Evolutionary conservation across 306 rosid genomes (phyloP).

Genomic region (Potentilla sterilis): DNA sequence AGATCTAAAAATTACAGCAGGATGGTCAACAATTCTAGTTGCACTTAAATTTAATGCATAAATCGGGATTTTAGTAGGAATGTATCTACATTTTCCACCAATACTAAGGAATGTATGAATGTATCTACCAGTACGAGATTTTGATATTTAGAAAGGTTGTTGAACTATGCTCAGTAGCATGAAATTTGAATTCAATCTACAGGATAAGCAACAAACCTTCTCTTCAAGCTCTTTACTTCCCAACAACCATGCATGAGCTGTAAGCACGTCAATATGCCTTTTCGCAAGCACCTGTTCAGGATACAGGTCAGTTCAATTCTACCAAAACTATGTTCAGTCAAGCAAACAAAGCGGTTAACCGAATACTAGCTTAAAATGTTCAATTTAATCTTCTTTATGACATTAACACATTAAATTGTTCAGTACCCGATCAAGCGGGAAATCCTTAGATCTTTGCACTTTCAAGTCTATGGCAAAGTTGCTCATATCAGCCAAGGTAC

Average conservation of each 20-base stretch:
- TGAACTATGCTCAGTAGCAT: not conserved
- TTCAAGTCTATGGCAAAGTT: slow-evolving; percentile 54
- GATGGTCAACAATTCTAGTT: slow-evolving; percentile 8
- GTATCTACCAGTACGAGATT: not conserved
- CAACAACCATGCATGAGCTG: slow-evolving; percentile 74
- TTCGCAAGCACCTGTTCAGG: slow-evolving; percentile 68
- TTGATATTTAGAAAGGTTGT: not conserved
- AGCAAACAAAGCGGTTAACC: not conserved
- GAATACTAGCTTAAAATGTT: not conserved
- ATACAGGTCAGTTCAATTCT: not conserved
- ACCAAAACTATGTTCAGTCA: not conserved
- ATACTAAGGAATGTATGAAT: not conserved
- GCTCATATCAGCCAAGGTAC: slow-evolving; percentile 73
- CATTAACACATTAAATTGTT: not conserved
- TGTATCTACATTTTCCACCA: not conserved
- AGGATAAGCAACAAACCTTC: slow-evolving; percentile 54
- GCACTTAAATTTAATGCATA: not conserved
- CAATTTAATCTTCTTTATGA: not conserved
- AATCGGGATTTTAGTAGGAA: not conserved
- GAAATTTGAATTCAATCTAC: not conserved
- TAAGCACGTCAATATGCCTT: slow-evolving; percentile 69
- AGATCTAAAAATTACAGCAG: slow-evolving; percentile 45
- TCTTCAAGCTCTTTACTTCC: slow-evolving; percentile 72
- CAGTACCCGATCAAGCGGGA: slow-evolving; percentile 68
- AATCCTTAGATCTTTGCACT: slow-evolving; percentile 68